These are phyloP conservation scores for Lasiodiplodia sp. DNA, from an alignment of 2,329 filamentous ascomycete genomes.

Conservation along the genomic window DNA sequence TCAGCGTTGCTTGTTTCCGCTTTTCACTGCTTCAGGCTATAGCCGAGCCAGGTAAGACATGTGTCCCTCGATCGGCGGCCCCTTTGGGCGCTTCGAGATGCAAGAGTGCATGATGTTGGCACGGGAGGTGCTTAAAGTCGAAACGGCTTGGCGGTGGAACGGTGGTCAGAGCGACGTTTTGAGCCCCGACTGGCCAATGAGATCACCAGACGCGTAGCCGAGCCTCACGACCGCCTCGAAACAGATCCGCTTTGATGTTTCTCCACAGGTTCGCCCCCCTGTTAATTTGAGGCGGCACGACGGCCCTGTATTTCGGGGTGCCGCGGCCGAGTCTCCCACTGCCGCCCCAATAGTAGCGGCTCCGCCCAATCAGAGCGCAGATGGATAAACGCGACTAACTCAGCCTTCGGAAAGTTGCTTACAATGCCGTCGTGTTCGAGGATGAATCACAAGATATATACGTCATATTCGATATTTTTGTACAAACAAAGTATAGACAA, in stretches of 20 bases:
- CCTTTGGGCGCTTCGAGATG: conserved; percentile 21
- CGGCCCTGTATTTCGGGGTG: conserved; percentile 24
- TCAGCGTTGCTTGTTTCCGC: conserved; percentile 19
- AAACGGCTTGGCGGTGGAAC: conserved; percentile 28
- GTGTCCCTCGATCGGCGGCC: neutral
- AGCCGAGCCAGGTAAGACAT: conserved; percentile 21
- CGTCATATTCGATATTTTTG: conserved; percentile 3
- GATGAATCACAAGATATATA: neutral
- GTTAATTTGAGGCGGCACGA: conserved; percentile 23
- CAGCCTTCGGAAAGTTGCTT: neutral
- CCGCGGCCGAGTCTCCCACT: conserved; percentile 2
- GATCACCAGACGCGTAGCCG: conserved; percentile 3
- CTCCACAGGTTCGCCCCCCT: conserved; percentile 15
- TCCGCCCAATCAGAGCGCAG: neutral
- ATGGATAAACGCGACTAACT: conserved; percentile 11
- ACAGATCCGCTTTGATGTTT: conserved; percentile 13
- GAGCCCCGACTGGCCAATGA: conserved; percentile 8
- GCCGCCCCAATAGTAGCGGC: neutral
- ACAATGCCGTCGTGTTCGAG: neutral
- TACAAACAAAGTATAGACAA: conserved; percentile 12
- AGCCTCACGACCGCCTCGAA: conserved; percentile 17
- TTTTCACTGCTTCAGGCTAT: conserved; percentile 14
- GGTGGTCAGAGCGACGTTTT: conserved; percentile 5
- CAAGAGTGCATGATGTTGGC: conserved; percentile 21
- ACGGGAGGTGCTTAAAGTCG: conserved; percentile 14